These are phyloP conservation scores for Kwoniella sp. DNA, from an alignment of 768 basidiomycete genomes.

Conservation along the genomic window DNA sequence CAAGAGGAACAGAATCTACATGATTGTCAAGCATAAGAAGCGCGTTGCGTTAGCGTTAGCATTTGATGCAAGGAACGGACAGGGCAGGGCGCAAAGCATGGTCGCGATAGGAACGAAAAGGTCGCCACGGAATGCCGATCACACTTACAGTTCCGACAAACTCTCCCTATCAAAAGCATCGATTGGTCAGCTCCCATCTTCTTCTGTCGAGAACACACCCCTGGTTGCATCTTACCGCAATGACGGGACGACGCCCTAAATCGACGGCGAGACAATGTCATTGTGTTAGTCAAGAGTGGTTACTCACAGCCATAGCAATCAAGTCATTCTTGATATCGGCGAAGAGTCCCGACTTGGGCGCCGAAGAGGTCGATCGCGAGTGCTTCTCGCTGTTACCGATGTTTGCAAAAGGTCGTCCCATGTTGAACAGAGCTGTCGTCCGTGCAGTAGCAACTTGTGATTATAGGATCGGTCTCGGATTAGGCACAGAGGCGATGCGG, in stretches of 20 bases:
- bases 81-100: too few species aligned
- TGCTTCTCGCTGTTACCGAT: not conserved
- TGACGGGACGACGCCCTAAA: too few species aligned
- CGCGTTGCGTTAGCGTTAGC: not conserved
- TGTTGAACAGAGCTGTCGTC: not conserved
- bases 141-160: constrained; percentile 44
- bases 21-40: not conserved
- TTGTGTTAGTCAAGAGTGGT: too few species aligned
- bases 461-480: too few species aligned
- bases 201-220: too few species aligned
- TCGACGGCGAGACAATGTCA: too few species aligned
- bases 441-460: too few species aligned
- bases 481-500: too few species aligned
- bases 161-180: constrained; percentile 33
- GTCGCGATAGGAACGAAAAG: not conserved
- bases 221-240: too few species aligned
- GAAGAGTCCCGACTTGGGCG: constrained; percentile 1
- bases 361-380: not conserved
- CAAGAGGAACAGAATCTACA: constrained; percentile 46
- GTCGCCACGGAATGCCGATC: not conserved
- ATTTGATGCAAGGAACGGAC: not conserved
- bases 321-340: constrained; percentile 22
- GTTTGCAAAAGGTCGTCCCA: constrained; percentile 11
- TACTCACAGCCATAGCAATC: constrained; percentile 19
- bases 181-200: too few species aligned